Evolutionary conservation across 83 land plant species (phyloP), one percentile per base, ranked within the genome.

Genomic region (Isoetes engelmannii): DNA sequence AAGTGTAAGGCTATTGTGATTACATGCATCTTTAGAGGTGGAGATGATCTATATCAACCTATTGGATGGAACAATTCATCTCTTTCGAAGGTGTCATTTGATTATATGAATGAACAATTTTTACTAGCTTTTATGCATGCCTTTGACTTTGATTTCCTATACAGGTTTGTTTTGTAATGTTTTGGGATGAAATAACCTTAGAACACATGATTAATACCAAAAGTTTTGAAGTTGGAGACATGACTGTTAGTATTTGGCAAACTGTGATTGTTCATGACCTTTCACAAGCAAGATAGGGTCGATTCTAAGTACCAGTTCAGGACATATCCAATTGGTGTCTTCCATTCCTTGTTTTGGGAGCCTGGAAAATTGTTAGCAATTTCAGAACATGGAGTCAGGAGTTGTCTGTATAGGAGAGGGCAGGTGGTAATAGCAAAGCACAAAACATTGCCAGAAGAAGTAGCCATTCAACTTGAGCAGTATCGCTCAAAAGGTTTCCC

Each of bases 21-120:
- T 10, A 95, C 99, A 8, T 90, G 99, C 82, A 81, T 89, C 47
- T 95, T 95, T 85, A 97, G 99, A 57, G 99, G 99, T 62, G 99
- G 91, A n/a, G 99, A 95, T 89, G 96, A 86, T 71, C 84, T 95
- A 10, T 86, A 91, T 77, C 99, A 95, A 70, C 99, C 99, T 47
- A 91, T 95, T 66, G 97, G 97, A 67, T 83, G 86, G 90, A 73
- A 87, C 48, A 71, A 85, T 54, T 73, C 87, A 65, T 86, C 99
- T 49, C 73, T 88, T 43, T 48, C 66, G 46, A 83, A 86, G 90
- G 90, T 86, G 10, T 1, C 21, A 0, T 61, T 20, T 61, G 63
- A 15, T 60, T 20, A 3, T 20, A 13, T 60, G 20, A 15, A 20
- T 13, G 28, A 19, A 60, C 1, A 8, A 0, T 15, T 15, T 15